These are phyloP conservation scores for Hanseniaspora guilliermondii DNA, from an alignment of 805 yeast genomes.

Conservation along the genomic window DNA sequence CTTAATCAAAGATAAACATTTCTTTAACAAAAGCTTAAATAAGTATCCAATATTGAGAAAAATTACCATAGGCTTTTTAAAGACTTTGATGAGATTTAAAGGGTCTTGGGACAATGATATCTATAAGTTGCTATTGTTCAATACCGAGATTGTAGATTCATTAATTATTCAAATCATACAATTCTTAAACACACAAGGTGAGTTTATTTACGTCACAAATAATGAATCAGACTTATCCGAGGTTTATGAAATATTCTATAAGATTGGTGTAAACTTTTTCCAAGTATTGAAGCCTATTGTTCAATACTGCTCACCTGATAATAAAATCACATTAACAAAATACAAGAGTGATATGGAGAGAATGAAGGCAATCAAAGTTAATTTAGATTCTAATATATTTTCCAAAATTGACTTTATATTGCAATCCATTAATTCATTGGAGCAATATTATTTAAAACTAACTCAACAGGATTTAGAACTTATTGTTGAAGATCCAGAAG, in stretches of 20 bases:
- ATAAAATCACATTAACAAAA: conserved; percentile 25
- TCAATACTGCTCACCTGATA: conserved; percentile 12
- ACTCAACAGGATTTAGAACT: conserved; percentile 65
- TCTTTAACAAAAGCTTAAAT: neutral
- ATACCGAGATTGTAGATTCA: conserved; percentile 1
- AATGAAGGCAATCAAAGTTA: conserved; percentile 42
- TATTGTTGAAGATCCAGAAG: conserved; percentile 84
- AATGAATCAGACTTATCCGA: conserved; percentile 34
- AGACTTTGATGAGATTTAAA: conserved; percentile 6
- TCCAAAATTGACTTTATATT: conserved; percentile 40
- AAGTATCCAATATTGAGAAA: neutral
- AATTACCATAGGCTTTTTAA: conserved; percentile 6
- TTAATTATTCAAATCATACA: neutral
- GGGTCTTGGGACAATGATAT: conserved; percentile 13
- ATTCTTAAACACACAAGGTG: conserved; percentile 2
- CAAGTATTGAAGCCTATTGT: conserved; percentile 51
- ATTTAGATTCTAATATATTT: conserved; percentile 44
- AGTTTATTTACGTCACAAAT: neutral
- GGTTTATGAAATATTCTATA: conserved; percentile 53
- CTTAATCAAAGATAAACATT: neutral
- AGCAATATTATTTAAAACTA: conserved; percentile 60
- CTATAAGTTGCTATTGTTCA: conserved; percentile 7
- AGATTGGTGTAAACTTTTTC: conserved; percentile 47
- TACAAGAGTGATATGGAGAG: conserved; percentile 56
- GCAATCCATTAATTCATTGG: conserved; percentile 51